Percentiles rank a stretch among this genome's conserved stretches.
phyloP scores from a whole-genome alignment of 495 filamentous ascomycete genomes.

The Trichoderma asperelloides region DNA sequence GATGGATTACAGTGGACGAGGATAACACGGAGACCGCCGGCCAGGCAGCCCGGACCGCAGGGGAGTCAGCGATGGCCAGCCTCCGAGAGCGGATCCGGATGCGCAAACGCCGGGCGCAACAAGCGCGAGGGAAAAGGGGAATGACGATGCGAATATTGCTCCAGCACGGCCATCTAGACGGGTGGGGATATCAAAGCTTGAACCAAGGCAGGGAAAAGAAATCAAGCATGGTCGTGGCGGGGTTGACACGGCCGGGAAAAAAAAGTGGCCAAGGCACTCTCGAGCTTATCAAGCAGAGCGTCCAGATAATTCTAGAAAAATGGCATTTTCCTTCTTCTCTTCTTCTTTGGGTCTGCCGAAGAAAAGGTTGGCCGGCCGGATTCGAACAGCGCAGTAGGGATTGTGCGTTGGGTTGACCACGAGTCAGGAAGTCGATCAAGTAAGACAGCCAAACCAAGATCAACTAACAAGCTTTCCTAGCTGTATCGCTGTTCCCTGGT shows the following conservation, averaged over 20 bases:
- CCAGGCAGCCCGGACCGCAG: not conserved
- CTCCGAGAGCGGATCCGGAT: slow-evolving; percentile 4
- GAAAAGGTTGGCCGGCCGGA: not conserved
- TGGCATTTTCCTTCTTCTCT: not conserved
- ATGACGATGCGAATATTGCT: slow-evolving; percentile 4
- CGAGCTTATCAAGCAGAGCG: not conserved
- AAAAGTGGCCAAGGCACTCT: not conserved
- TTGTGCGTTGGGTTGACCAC: not conserved
- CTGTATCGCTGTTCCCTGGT: not conserved
- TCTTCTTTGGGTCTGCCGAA: not conserved
- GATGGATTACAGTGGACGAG: not conserved
- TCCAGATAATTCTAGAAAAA: not conserved
- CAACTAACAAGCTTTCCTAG: not conserved
- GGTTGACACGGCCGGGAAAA: not conserved
- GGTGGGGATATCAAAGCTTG: not conserved
- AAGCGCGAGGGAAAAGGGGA: not conserved
- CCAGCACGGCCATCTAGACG: slow-evolving; percentile 7
- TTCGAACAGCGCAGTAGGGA: not conserved
- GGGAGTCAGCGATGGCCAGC: not conserved
- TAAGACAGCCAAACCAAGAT: not conserved
- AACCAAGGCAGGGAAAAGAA: slow-evolving; percentile 4
- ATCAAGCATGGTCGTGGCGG: not conserved
- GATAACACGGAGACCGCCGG: slow-evolving; percentile 3
- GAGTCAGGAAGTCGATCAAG: not conserved
- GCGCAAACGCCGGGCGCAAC: not conserved